Evolutionary conservation across 441 rosid species (phyloP).

Genomic region (Gossypium lobatum): DNA sequence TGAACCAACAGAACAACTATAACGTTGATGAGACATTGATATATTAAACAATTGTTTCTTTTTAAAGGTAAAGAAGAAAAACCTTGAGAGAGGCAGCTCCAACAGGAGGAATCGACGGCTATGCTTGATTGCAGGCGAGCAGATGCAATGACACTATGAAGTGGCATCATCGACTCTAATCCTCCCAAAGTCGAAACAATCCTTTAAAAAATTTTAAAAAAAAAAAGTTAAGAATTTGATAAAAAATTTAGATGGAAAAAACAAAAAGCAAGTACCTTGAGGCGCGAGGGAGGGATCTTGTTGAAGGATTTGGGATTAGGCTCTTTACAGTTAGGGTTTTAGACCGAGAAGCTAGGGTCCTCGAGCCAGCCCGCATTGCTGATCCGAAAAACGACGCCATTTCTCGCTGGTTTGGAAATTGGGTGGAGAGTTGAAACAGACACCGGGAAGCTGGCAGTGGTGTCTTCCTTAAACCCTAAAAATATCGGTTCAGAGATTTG

Average conservation of each 20-base stretch:
- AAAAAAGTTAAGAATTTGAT: not conserved
- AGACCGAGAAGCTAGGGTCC: slow-evolving; percentile 48
- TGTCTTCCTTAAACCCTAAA: slow-evolving; percentile 34
- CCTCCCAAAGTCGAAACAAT: slow-evolving; percentile 54
- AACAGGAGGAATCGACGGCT: slow-evolving; percentile 75
- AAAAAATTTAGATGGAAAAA: not conserved
- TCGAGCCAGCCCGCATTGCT: slow-evolving; percentile 43
- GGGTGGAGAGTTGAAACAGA: not conserved
- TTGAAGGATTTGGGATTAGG: slow-evolving; percentile 31
- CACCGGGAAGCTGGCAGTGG: too few relatives aligned
- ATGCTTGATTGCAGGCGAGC: slow-evolving; percentile 75
- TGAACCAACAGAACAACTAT: not conserved
- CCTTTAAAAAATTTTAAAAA: slow-evolving; percentile 24
- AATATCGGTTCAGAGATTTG: too few relatives aligned
- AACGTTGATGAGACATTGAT: not conserved
- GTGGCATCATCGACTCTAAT: slow-evolving; percentile 70
- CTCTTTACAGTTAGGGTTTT: slow-evolving; percentile 34
- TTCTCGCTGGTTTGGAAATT: not conserved
- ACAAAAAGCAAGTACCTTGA: slow-evolving; percentile 41
- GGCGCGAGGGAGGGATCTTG: slow-evolving; percentile 33
- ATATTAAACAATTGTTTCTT: not conserved
- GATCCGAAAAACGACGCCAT: slow-evolving; percentile 76
- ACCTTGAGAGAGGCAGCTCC: slow-evolving; percentile 96
- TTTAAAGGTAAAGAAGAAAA: not conserved
- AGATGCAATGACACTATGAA: slow-evolving; percentile 77